A percentile compares a stretch with the other conserved stretches of the same genome.
These are phyloP conservation scores for Carex kokanica DNA, from an alignment of 176 grass and related monocot genomes.

Conservation along the genomic window DNA sequence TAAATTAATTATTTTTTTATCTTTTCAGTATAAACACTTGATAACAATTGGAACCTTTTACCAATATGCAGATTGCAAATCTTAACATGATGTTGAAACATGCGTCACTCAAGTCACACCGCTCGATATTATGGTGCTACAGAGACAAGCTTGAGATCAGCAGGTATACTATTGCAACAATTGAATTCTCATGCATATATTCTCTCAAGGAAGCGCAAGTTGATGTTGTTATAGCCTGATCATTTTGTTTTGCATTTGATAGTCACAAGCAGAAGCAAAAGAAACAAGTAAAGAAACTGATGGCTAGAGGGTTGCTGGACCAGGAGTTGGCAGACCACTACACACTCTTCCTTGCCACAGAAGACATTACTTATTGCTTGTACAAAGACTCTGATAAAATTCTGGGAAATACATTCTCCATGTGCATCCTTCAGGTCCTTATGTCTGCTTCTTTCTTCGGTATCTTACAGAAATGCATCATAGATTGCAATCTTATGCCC, in stretches of 20 bases:
- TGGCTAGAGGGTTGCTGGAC: slow-evolving; percentile 84
- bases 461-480: slow-evolving; percentile 5
- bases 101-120: slow-evolving; percentile 65
- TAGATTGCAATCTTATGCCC: not conserved
- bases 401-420: slow-evolving; percentile 93
- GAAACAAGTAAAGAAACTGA: slow-evolving; percentile 92
- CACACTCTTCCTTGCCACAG: slow-evolving; percentile 78
- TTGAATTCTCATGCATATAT: not conserved
- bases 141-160: slow-evolving; percentile 87
- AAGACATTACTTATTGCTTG: slow-evolving; percentile 74
- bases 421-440: slow-evolving; percentile 92
- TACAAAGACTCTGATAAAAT: slow-evolving; percentile 87
- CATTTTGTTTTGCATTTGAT: slow-evolving; percentile 9
- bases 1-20: not conserved
- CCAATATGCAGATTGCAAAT: slow-evolving; percentile 37
- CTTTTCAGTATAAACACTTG: not conserved
- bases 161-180: slow-evolving; percentile 42
- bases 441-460: not conserved
- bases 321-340: slow-evolving; percentile 86
- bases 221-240: not conserved
- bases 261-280: slow-evolving; percentile 86
- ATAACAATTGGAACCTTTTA: slow-evolving; percentile 18
- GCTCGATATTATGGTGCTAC: slow-evolving; percentile 91
- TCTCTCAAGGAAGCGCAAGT: not conserved
- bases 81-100: slow-evolving; percentile 90